A percentile compares a stretch with the other conserved stretches of the same genome.
These are phyloP conservation scores for Galium porrigens DNA, from an alignment of 305 asterid species.

Conservation along the genomic window DNA sequence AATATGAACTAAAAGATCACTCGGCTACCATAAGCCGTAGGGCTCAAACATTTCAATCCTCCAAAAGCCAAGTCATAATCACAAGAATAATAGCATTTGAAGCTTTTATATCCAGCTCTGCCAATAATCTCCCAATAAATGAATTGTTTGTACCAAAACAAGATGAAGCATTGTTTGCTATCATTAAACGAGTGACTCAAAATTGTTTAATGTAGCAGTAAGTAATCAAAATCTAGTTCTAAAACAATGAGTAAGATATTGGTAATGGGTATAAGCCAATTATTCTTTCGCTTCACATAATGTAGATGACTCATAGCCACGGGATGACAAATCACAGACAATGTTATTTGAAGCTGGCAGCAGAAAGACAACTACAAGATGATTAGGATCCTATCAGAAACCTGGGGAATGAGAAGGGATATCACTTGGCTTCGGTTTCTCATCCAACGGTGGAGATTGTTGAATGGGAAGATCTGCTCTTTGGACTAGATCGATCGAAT, in stretches of 20 bases:
- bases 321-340: not conserved
- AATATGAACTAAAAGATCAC: not conserved
- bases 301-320: not conserved
- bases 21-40: not conserved
- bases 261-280: not conserved
- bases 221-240: not conserved
- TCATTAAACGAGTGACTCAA: not conserved
- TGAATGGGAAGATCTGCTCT: slow-evolving; percentile 33
- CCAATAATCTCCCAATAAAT: not conserved
- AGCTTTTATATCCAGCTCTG: not conserved
- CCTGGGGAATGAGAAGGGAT: not conserved
- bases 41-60: not conserved
- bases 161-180: not conserved
- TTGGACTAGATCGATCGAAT: slow-evolving; percentile 31
- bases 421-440: not conserved
- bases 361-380: not conserved
- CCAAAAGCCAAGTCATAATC: not conserved
- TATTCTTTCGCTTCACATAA: not conserved
- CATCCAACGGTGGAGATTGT: slow-evolving; percentile 24
- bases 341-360: not conserved
- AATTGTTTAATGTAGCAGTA: not conserved
- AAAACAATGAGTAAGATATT: not conserved
- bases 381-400: not conserved
- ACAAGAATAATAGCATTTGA: not conserved
- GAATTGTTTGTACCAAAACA: not conserved